A percentile compares a stretch with the other conserved stretches of the same genome.
Conservation (phyloP, 2,329 filamentous ascomycete genomes). For the Triangularia setosa region DNA sequence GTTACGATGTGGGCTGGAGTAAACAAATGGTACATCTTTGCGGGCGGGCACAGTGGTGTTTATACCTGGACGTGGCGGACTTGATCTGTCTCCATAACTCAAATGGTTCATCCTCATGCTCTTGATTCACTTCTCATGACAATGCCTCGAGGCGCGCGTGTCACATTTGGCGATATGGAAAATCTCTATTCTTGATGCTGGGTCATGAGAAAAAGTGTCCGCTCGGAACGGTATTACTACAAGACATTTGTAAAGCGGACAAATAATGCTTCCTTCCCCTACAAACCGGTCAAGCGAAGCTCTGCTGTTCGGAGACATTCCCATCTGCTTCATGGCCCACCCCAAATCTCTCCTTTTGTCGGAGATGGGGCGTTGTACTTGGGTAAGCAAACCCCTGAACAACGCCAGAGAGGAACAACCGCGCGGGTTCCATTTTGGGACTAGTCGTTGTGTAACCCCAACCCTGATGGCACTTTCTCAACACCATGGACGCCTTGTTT, state of each 20-base stretch:
- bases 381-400: neutral
- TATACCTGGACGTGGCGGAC: neutral
- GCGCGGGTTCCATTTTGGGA: neutral
- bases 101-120: neutral
- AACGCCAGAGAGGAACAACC: neutral
- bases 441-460: neutral
- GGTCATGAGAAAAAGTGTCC: neutral
- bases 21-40: neutral
- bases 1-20: neutral
- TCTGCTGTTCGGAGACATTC: neutral
- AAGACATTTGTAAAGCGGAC: neutral
- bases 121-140: neutral
- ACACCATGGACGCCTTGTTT: neutral
- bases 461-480: neutral
- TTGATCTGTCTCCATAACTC: neutral
- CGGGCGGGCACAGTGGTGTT: neutral
- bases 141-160: neutral
- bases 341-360: no score
- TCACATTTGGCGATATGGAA: neutral
- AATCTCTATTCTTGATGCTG: neutral
- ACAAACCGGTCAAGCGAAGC: neutral
- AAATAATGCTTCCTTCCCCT: neutral
- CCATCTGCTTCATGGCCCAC: neutral
- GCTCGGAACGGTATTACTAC: neutral
- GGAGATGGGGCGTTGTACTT: neutral